These are phyloP conservation scores for Ophiostoma fasciatum DNA, from an alignment of 2,329 filamentous ascomycete species.

Conservation along the genomic window DNA sequence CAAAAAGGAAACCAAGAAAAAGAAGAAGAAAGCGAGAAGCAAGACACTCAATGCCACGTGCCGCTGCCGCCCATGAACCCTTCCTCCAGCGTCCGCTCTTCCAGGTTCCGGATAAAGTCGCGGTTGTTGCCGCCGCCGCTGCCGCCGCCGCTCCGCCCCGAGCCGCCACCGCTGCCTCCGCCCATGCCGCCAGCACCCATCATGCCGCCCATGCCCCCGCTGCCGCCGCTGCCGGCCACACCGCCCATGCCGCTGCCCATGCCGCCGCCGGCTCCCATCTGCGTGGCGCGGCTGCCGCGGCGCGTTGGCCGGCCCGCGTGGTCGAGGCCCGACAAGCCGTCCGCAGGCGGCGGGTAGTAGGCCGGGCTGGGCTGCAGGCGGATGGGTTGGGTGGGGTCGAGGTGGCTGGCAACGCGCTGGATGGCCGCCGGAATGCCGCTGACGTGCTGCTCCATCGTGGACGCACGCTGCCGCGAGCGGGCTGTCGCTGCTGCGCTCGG, in stretches of 20 bases:
- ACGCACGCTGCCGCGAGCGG: conserved; percentile 66
- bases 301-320: conserved; percentile 45
- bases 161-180: not conserved
- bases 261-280: conserved; percentile 31
- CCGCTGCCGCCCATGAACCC: conserved; percentile 61
- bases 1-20: not conserved
- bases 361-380: conserved; percentile 88
- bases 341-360: conserved; percentile 87
- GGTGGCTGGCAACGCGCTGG: conserved; percentile 86
- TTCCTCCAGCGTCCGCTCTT: conserved; percentile 88
- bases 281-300: conserved; percentile 58
- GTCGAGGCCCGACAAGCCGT: conserved; percentile 56
- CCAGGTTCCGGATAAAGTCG: conserved; percentile 88
- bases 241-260: conserved; percentile 1
- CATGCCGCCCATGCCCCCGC: not conserved
- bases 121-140: conserved; percentile 35
- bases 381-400: conserved; percentile 90
- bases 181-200: not conserved
- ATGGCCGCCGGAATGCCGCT: conserved; percentile 85
- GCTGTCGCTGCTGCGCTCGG: conserved; percentile 58
- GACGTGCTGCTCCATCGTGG: conserved; percentile 91
- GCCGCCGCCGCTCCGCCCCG: not conserved
- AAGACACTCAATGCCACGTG: conserved; percentile 43
- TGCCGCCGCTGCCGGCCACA: conserved; percentile 14
- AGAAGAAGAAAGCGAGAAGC: not conserved